These are phyloP conservation scores for Zygoascus hellenicus DNA, from an alignment of 1,139 yeast species.

Conservation along the genomic window DNA sequence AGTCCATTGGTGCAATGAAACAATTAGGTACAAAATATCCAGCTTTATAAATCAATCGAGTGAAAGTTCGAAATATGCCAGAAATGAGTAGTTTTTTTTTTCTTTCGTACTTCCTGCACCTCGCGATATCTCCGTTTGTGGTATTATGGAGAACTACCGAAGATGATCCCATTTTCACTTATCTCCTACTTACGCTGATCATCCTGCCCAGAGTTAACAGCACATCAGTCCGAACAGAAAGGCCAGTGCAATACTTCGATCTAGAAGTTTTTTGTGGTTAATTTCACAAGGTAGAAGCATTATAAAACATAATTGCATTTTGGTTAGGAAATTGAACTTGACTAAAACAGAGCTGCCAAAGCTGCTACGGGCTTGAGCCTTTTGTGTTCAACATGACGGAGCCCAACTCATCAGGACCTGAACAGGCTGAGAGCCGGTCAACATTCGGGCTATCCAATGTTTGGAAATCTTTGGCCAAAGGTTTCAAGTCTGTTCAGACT, in stretches of 20 bases:
- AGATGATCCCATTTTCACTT: too few relatives aligned
- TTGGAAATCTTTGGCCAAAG: constrained; percentile 10
- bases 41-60: not conserved
- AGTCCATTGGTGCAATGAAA: constrained; percentile 3
- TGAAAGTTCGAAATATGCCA: not conserved
- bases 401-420: constrained; percentile 1
- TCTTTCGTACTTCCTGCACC: not conserved
- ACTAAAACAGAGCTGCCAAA: not conserved
- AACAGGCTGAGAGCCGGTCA: constrained; percentile 4
- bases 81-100: not conserved
- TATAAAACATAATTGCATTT: not conserved
- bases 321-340: not conserved
- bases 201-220: too few relatives aligned
- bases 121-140: not conserved
- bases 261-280: too few relatives aligned
- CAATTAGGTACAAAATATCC: not conserved
- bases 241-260: too few relatives aligned
- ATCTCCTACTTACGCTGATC: too few relatives aligned
- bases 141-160: not conserved
- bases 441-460: constrained; percentile 8
- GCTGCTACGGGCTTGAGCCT: not conserved
- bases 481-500: constrained; percentile 17
- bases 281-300: too few relatives aligned
- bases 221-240: too few relatives aligned
- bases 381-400: not conserved